Evolutionary conservation across 225 moss, liverwort and hornwort genomes (phyloP).

Genomic region (Antitrichia curtipendula): DNA sequence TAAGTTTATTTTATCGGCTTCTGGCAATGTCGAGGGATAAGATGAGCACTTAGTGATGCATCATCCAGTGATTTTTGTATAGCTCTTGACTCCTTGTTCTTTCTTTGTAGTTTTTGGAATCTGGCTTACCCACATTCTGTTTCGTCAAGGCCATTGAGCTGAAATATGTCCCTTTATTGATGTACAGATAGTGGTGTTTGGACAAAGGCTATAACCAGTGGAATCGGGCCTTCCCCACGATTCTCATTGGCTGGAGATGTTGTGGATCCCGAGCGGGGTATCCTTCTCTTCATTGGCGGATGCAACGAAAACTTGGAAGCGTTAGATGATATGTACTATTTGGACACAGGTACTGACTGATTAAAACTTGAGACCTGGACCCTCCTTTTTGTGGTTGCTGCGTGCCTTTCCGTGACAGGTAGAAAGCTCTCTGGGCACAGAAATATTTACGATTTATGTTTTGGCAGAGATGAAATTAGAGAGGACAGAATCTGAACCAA

Average conservation of each 20-base stretch:
- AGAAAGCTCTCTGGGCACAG: neutral
- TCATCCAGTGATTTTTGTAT: neutral
- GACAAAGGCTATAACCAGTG: slow-evolving; percentile 62
- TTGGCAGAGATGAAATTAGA: slow-evolving; percentile 75
- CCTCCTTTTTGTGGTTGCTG: neutral
- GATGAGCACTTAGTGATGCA: neutral
- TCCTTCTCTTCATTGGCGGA: slow-evolving; percentile 80
- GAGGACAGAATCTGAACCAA: slow-evolving; percentile 58
- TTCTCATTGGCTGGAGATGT: slow-evolving; percentile 86
- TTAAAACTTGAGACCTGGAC: neutral
- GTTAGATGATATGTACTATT: slow-evolving; percentile 89
- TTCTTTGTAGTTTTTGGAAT: neutral
- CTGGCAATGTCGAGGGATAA: neutral
- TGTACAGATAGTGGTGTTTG: slow-evolving; percentile 71
- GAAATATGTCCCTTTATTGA: neutral
- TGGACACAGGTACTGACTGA: slow-evolving; percentile 61
- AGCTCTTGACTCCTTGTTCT: neutral
- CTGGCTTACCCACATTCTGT: neutral
- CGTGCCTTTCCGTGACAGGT: neutral
- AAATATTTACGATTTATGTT: neutral
- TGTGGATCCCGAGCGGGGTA: slow-evolving; percentile 65
- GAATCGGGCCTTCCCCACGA: slow-evolving; percentile 78
- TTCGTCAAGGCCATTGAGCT: neutral
- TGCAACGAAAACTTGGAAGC: slow-evolving; percentile 96
- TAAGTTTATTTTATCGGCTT: neutral